These are phyloP conservation scores for Tolypocladium pustulatum DNA, from an alignment of 2,329 filamentous ascomycete genomes.

Conservation along the genomic window DNA sequence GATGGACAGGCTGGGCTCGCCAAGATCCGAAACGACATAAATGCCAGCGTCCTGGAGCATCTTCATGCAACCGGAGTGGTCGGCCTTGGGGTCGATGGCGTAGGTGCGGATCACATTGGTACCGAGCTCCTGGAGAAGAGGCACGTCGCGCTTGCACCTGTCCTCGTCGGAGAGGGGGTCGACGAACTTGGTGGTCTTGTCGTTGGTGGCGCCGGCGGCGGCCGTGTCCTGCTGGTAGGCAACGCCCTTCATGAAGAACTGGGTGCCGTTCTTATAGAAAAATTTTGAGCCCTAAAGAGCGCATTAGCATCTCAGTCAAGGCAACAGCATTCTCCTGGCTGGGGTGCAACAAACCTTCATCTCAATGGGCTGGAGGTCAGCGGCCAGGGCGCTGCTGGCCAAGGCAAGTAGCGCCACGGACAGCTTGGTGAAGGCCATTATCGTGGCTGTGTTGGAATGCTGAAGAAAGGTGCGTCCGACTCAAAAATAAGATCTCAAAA, in stretches of 20 bases:
- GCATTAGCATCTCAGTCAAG: not conserved
- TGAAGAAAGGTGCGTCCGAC: not conserved
- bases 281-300: constrained; percentile 62
- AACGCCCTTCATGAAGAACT: constrained; percentile 78
- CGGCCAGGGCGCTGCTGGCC: constrained; percentile 28
- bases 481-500: not conserved
- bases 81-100: constrained; percentile 67
- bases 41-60: constrained; percentile 76
- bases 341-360: constrained; percentile 49
- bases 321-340: not conserved
- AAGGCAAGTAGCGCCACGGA: constrained; percentile 27
- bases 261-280: constrained; percentile 67
- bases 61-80: constrained; percentile 80
- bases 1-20: constrained; percentile 73
- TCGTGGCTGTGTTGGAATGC: constrained; percentile 4
- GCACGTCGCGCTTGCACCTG: constrained; percentile 75
- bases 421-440: constrained; percentile 23
- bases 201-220: constrained; percentile 38
- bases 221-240: constrained; percentile 82
- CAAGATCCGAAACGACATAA: constrained; percentile 88
- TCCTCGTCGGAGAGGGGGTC: constrained; percentile 71
- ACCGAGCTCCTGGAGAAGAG: constrained; percentile 63
- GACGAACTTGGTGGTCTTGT: constrained; percentile 47
- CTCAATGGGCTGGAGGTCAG: constrained; percentile 46
- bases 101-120: constrained; percentile 96